Percentiles rank a stretch among this genome's conserved stretches.
Evolutionary conservation across 169 alveolate genomes (phyloP).

Genomic region (Plasmodium vivax): DNA sequence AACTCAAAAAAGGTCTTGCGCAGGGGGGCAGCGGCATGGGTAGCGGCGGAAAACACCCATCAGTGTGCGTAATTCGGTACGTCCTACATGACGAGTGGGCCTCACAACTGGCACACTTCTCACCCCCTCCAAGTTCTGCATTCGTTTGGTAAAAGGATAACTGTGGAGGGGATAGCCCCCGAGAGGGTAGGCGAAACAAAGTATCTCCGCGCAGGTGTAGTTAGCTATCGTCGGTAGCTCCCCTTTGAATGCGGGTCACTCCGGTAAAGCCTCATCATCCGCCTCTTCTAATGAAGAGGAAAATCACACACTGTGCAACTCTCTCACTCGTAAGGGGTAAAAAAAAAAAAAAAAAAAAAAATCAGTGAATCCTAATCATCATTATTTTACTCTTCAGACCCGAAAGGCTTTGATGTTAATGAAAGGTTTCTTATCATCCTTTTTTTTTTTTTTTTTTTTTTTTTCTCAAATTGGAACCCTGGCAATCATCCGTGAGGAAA

Average conservation of each 20-base stretch:
- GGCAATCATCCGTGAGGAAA: neutral
- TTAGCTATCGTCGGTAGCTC: neutral
- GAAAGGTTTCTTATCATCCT: slow-evolving; percentile 35
- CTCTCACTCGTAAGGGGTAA: neutral
- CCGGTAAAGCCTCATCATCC: neutral
- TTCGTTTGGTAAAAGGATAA: neutral
- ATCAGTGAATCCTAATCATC: slow-evolving; percentile 35
- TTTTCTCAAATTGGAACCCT: neutral
- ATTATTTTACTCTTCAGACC: slow-evolving; percentile 36
- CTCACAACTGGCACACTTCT: neutral
- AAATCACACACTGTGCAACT: neutral
- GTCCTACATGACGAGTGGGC: neutral
- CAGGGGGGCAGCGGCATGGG: neutral
- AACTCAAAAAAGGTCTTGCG: slow-evolving; percentile 72
- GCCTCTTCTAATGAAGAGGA: neutral
- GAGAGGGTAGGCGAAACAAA: neutral
- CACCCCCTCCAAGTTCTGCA: neutral
- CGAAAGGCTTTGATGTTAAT: slow-evolving; percentile 62
- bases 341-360: slow-evolving; percentile 10
- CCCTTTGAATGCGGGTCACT: neutral
- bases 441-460: slow-evolving; percentile 18
- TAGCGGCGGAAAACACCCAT: neutral
- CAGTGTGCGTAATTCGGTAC: neutral
- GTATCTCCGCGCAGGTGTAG: neutral
- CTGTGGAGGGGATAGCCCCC: neutral